Conservation (phyloP, 2,329 filamentous ascomycete species). For the Dothistroma pini region DNA sequence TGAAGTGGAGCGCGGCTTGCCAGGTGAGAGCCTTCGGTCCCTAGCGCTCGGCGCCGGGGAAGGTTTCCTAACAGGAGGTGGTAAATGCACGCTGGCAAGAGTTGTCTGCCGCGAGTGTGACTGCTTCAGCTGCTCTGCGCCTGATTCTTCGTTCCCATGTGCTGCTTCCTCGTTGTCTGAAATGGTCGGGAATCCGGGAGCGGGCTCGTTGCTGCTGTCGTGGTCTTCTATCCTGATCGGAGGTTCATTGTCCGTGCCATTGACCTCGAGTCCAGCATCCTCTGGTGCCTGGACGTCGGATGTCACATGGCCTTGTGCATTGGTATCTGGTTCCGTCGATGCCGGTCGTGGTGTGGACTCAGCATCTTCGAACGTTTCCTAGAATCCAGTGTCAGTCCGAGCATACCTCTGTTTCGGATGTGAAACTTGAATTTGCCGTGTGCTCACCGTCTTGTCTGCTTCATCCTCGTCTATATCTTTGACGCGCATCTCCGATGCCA, state of each 20-base stretch:
- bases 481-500: constrained; percentile 27
- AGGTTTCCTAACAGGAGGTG: constrained; percentile 2
- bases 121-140: background rate
- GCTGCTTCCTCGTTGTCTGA: background rate
- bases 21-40: constrained; percentile 20
- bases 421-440: background rate
- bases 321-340: constrained; percentile 11
- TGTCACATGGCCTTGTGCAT: constrained; percentile 24
- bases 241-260: constrained; percentile 6
- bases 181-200: background rate
- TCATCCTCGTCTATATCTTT: constrained; percentile 26
- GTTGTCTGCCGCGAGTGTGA: constrained; percentile 11
- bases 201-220: background rate
- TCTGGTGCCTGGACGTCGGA: background rate
- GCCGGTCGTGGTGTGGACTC: constrained; percentile 15
- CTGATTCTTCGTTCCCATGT: background rate
- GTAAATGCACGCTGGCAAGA: constrained; percentile 10
- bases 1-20: constrained; percentile 23
- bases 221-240: constrained; percentile 1
- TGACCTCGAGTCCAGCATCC: background rate
- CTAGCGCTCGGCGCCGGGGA: constrained; percentile 3
- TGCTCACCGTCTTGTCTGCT: constrained; percentile 5
- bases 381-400: background rate
- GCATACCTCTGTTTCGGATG: background rate
- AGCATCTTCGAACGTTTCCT: constrained; percentile 84